A percentile compares a stretch with the other conserved stretches of the same genome.
Conservation (phyloP, 306 rosid species). For the Begonia fuchsioides region DNA sequence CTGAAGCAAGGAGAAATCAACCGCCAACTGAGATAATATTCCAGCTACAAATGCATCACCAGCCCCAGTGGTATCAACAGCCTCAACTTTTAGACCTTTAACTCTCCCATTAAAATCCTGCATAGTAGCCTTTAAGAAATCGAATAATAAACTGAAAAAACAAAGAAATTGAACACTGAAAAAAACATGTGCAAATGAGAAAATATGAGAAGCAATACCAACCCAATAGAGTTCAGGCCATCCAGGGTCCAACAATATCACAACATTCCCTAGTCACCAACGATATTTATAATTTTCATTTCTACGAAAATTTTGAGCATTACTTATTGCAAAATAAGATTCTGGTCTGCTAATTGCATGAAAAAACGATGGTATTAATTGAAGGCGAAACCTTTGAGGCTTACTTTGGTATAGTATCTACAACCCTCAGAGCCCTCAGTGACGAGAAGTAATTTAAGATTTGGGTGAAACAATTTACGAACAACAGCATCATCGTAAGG, state of each 20-base stretch:
- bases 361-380: no score
- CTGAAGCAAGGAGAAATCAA: slow-evolving; percentile 71
- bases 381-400: slow-evolving; percentile 3
- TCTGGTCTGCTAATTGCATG: no score
- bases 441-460: slow-evolving; percentile 78
- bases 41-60: slow-evolving; percentile 99
- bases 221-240: no score
- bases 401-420: slow-evolving; percentile 86
- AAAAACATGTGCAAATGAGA: no score
- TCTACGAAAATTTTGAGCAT: no score
- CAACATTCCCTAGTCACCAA: no score
- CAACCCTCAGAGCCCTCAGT: slow-evolving; percentile 95
- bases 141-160: no score
- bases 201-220: no score
- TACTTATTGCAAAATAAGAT: no score
- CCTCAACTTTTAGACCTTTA: slow-evolving; percentile 65
- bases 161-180: no score
- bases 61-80: slow-evolving; percentile 92
- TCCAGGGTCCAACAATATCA: no score
- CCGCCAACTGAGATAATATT: slow-evolving; percentile 58
- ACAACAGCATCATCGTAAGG: slow-evolving; percentile 72
- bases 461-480: slow-evolving; percentile 68
- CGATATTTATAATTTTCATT: no score
- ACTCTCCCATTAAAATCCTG: slow-evolving; percentile 86
- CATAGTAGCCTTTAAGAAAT: slow-evolving; percentile 8